Base-by-base conservation (phyloP, 306 rosid genomes). In the Cucumis melo region DNA sequence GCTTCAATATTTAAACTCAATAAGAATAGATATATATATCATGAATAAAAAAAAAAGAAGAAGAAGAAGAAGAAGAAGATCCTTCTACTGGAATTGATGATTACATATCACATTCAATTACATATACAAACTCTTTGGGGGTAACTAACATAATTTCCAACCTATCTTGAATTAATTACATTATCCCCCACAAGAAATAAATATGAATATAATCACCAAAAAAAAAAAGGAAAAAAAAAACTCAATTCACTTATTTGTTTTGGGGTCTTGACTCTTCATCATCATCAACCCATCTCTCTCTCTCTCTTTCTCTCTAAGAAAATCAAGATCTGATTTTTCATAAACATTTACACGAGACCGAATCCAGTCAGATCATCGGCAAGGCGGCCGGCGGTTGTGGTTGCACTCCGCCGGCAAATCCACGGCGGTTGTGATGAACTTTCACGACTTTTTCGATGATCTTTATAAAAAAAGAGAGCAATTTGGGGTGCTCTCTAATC, bases 301-400 rank as follows among this genome's bases (percentile, higher is more conserved):
- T 32, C 36, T 3, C 5, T 53, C 20, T 56, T 29, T 56, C 61
- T 64, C 50, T 39, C 29, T 10, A 36, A 39, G 23, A 9, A 64
- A 34, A 36, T 64, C 71, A 64, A 64, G 71, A 64, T 36, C 48
- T 64, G 71, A 64, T 63, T 63, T 63, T 39, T 65, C 73, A 38
- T 65, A 5, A 39, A 63, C n/a, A 38, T 65, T 17, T 38, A 65
- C 73, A 38, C 1, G 73, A 65, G 51, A 46, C 12, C 51, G 5
- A 66, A 66, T 10, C 39, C 20, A 29, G 51, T 66, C 29, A 10
- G 53, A 66, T 66, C 73, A 66, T 66, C 73, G 73, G 73, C 10
- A 29, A n/a, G 32, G 32, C 17, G 27, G 48, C 15, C 27, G 46
- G 51, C 46, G 44, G 21, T 44, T 19, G 65, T 2, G 36, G 36